phyloP scores from a whole-genome alignment of 805 yeast species.

The Wickerhamiella azymoides region DNA sequence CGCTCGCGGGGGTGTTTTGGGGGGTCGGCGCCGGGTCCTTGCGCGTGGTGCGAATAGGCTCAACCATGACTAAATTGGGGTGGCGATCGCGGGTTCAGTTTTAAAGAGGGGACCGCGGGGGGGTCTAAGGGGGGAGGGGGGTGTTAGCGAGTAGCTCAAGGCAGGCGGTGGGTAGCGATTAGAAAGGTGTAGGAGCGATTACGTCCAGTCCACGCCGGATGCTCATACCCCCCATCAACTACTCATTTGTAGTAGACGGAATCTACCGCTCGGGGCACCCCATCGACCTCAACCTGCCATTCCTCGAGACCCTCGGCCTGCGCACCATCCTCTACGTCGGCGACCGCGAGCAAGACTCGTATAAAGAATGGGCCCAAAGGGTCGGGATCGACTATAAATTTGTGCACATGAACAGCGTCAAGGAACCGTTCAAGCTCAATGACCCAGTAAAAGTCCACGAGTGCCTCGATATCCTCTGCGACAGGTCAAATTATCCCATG shows the following conservation, averaged over 20 bases:
- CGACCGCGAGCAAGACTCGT: conserved; percentile 45
- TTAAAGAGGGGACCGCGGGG: not conserved
- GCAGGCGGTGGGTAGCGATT: not conserved
- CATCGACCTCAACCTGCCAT: conserved; percentile 71
- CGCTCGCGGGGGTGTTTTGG: conserved; percentile 92
- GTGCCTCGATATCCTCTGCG: conserved; percentile 25
- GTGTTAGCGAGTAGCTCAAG: too few relatives aligned
- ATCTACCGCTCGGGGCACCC: conserved; percentile 92
- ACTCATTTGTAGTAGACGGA: conserved; percentile 74
- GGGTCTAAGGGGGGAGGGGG: too few relatives aligned
- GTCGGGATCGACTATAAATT: conserved; percentile 43
- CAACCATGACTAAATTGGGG: conserved; percentile 41
- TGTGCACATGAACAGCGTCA: conserved; percentile 55
- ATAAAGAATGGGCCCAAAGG: conserved; percentile 50
- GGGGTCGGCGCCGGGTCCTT: conserved; percentile 94
- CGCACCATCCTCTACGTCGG: conserved; percentile 64
- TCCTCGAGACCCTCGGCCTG: conserved; percentile 51
- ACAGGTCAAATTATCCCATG: conserved; percentile 62
- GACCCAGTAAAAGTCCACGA: conserved; percentile 42
- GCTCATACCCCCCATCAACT: conserved; percentile 80
- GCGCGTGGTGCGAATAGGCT: conserved; percentile 64
- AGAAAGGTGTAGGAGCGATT: too few relatives aligned
- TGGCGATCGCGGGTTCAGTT: not conserved
- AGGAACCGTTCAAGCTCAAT: conserved; percentile 53
- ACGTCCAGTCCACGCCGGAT: too few relatives aligned